Evolutionary conservation across 352 stramenopile species (phyloP).

Genomic region (Globisporangium heterothallicum): DNA sequence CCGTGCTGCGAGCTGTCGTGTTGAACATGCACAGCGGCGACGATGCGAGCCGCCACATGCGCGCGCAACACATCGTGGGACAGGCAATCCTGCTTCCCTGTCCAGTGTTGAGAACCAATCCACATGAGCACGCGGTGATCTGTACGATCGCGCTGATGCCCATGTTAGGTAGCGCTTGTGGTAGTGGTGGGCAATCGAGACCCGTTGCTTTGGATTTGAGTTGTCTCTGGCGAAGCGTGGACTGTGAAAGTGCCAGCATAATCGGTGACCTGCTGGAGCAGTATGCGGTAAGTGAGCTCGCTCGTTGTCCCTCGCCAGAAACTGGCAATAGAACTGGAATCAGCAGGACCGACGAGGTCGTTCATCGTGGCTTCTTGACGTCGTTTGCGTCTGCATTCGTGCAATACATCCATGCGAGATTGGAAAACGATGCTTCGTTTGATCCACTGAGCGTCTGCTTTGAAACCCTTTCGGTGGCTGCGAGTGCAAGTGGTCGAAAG

Average conservation of each 20-base stretch:
- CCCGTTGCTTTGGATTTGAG: slow-evolving; percentile 8
- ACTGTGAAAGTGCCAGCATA: not conserved
- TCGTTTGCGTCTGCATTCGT: slow-evolving; percentile 8
- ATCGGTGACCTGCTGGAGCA: slow-evolving; percentile 4
- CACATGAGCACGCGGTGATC: slow-evolving; percentile 35
- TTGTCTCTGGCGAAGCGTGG: slow-evolving; percentile 5
- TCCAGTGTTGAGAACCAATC: slow-evolving; percentile 27
- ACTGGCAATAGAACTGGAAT: not conserved
- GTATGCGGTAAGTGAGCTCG: not conserved
- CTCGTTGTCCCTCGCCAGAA: not conserved
- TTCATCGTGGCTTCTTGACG: not conserved
- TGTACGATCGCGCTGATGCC: slow-evolving; percentile 36
- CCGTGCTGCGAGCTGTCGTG: slow-evolving; percentile 40
- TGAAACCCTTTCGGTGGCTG: slow-evolving; percentile 30
- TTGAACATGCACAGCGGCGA: slow-evolving; percentile 24
- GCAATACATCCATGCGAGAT: not conserved
- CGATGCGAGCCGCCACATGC: not conserved
- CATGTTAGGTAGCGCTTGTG: slow-evolving; percentile 12
- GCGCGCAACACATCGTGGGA: slow-evolving; percentile 17
- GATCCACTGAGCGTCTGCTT: slow-evolving; percentile 22
- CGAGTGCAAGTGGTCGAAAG: slow-evolving; percentile 1
- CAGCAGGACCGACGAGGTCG: not conserved
- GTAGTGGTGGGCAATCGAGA: not conserved
- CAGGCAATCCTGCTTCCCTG: slow-evolving; percentile 23
- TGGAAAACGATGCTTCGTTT: not conserved